Evolutionary conservation across 805 yeast species (phyloP).

Genomic region (Lipomyces chichibuensis): DNA sequence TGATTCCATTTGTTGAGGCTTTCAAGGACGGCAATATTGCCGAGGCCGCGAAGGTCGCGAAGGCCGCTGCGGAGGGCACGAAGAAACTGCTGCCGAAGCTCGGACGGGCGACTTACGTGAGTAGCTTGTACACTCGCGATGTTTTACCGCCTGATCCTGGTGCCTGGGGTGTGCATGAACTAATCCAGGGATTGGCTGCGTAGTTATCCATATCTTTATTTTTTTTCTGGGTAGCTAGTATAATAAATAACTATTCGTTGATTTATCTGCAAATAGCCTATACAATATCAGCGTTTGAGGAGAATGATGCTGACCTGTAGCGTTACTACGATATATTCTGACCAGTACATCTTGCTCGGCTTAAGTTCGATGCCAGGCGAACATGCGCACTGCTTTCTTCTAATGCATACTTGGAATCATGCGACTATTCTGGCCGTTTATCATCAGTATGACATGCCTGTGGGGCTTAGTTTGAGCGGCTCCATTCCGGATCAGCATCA

Average conservation of each 20-base stretch:
- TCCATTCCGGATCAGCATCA: not conserved
- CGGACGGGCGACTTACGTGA: constrained; percentile 92
- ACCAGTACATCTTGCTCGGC: too few species aligned
- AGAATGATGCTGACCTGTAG: too few species aligned
- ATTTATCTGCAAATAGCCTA: too few species aligned
- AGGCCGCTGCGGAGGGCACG: constrained; percentile 74
- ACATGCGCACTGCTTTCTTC: constrained; percentile 39
- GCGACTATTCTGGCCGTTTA: constrained; percentile 41
- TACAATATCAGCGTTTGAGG: too few species aligned
- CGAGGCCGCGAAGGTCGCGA: constrained; percentile 69
- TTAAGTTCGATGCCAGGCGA: too few species aligned
- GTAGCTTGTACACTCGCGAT: constrained; percentile 42
- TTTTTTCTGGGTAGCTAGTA: not conserved
- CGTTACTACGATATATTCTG: too few species aligned
- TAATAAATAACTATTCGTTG: too few species aligned
- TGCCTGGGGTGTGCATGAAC: constrained; percentile 80
- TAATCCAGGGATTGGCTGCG: constrained; percentile 50
- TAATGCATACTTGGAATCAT: constrained; percentile 40
- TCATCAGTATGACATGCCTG: constrained; percentile 26
- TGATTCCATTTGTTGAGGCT: constrained; percentile 79
- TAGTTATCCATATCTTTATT: not conserved
- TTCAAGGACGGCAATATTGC: constrained; percentile 55
- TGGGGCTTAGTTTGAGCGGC: not conserved
- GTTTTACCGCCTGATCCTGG: constrained; percentile 80
- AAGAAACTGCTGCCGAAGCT: constrained; percentile 76